These are phyloP conservation scores for Bisporella sp. DNA, from an alignment of 2,329 filamentous ascomycete genomes.

Conservation along the genomic window DNA sequence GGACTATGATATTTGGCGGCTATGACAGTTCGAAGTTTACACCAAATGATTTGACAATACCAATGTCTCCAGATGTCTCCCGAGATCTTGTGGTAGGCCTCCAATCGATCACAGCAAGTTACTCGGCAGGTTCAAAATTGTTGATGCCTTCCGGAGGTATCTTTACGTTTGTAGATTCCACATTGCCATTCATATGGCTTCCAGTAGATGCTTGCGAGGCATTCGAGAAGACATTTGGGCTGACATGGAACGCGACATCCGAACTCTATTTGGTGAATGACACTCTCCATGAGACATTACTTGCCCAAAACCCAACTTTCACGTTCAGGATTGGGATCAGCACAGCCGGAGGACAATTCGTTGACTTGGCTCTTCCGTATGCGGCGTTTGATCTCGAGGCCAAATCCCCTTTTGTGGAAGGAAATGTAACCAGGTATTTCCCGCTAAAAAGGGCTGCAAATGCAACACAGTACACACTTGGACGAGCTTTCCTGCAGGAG, in stretches of 20 bases:
- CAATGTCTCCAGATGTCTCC: slow-evolving; percentile 30
- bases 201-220: slow-evolving; percentile 28
- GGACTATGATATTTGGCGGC: slow-evolving; percentile 32
- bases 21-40: slow-evolving; percentile 32
- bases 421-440: slow-evolving; percentile 29
- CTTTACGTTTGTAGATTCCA: slow-evolving; percentile 30
- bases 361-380: slow-evolving; percentile 31
- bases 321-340: slow-evolving; percentile 29
- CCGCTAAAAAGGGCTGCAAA: slow-evolving; percentile 30
- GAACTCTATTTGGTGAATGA: slow-evolving; percentile 30
- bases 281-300: slow-evolving; percentile 16
- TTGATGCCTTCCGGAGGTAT: slow-evolving; percentile 3
- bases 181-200: slow-evolving; percentile 33
- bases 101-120: slow-evolving; percentile 22
- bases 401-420: slow-evolving; percentile 24
- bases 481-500: slow-evolving; percentile 35
- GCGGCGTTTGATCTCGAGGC: slow-evolving; percentile 31
- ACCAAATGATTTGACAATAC: slow-evolving; percentile 30
- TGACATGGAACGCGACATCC: slow-evolving; percentile 29
- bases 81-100: slow-evolving; percentile 32
- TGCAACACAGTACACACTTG: slow-evolving; percentile 30
- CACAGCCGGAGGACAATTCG: slow-evolving; percentile 17
- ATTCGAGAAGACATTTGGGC: slow-evolving; percentile 29
- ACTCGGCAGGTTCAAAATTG: background rate
- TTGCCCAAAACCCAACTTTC: slow-evolving; percentile 25